Evolutionary conservation across 1,284 basidiomycete species (phyloP).

Genomic region (Hortiboletus rubellus): DNA sequence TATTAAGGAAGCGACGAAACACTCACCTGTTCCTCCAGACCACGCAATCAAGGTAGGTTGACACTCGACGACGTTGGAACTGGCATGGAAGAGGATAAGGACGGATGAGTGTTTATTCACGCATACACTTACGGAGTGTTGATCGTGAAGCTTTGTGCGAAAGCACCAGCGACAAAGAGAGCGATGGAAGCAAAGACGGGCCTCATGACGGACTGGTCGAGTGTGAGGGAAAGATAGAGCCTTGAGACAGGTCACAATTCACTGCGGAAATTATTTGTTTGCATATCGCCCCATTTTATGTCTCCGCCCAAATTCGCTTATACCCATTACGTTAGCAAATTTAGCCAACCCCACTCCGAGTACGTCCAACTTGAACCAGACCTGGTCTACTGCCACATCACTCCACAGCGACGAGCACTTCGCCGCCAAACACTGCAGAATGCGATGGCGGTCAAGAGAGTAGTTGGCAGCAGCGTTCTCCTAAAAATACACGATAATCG

Average conservation of each 20-base stretch:
- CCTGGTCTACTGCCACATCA: background rate
- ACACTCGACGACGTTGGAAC: slow-evolving; percentile 46
- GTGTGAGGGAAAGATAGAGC: background rate
- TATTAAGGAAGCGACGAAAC: background rate
- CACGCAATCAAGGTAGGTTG: slow-evolving; percentile 51
- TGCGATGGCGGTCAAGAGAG: background rate
- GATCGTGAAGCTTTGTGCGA: slow-evolving; percentile 44
- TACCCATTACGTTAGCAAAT: slow-evolving; percentile 8
- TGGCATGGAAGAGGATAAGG: slow-evolving; percentile 11
- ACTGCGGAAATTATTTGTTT: slow-evolving; percentile 20
- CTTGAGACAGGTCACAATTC: background rate
- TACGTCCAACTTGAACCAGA: too few species aligned
- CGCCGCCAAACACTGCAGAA: background rate
- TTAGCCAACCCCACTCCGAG: background rate
- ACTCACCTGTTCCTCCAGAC: slow-evolving; percentile 52
- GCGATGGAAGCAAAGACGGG: slow-evolving; percentile 39
- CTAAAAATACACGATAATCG: slow-evolving; percentile 9
- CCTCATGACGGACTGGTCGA: slow-evolving; percentile 43
- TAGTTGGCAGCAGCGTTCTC: background rate
- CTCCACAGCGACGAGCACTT: slow-evolving; percentile 3
- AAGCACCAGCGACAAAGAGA: slow-evolving; percentile 40
- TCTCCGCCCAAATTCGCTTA: slow-evolving; percentile 33
- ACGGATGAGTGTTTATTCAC: background rate
- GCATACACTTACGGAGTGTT: slow-evolving; percentile 58
- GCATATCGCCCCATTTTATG: slow-evolving; percentile 25